Evolutionary conservation across 2,329 filamentous ascomycete species (phyloP).

Genomic region (Delphinella strobiligena): DNA sequence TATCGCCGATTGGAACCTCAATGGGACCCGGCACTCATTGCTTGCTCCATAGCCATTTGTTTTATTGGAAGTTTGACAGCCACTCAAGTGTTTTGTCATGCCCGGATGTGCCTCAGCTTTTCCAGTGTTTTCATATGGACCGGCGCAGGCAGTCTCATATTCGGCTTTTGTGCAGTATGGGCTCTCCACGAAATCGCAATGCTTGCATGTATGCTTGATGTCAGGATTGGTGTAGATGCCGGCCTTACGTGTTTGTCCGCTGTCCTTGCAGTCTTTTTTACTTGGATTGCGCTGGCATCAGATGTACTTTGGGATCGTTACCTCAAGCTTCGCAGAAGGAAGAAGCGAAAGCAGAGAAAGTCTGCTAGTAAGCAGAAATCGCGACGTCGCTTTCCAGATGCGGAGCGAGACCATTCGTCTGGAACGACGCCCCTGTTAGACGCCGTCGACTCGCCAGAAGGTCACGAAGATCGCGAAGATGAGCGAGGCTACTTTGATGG

Average conservation of each 20-base stretch:
- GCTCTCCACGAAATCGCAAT: slow-evolving; percentile 22
- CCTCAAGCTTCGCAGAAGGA: slow-evolving; percentile 6
- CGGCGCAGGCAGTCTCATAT: slow-evolving; percentile 18
- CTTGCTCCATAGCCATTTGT: slow-evolving; percentile 20
- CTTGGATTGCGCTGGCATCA: slow-evolving; percentile 13
- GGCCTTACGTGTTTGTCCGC: slow-evolving; percentile 15
- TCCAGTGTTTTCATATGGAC: slow-evolving; percentile 20
- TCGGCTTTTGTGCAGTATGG: slow-evolving; percentile 23
- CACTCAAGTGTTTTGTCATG: slow-evolving; percentile 23
- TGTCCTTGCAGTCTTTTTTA: slow-evolving; percentile 11
- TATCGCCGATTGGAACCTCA: slow-evolving; percentile 9
- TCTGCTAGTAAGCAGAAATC: neutral
- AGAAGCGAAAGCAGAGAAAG: slow-evolving; percentile 3
- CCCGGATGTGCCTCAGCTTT: slow-evolving; percentile 17
- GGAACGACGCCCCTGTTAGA: neutral
- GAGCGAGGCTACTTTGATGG: neutral
- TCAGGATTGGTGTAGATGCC: slow-evolving; percentile 18
- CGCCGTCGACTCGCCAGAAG: neutral
- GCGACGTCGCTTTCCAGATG: neutral
- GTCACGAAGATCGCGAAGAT: neutral
- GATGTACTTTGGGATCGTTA: slow-evolving; percentile 19
- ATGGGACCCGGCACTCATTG: slow-evolving; percentile 19
- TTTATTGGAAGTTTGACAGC: slow-evolving; percentile 22
- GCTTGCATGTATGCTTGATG: slow-evolving; percentile 21
- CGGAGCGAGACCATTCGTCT: neutral